Evolutionary conservation across 2,329 filamentous ascomycete genomes (phyloP).

Genomic region (Xylariales sp.): DNA sequence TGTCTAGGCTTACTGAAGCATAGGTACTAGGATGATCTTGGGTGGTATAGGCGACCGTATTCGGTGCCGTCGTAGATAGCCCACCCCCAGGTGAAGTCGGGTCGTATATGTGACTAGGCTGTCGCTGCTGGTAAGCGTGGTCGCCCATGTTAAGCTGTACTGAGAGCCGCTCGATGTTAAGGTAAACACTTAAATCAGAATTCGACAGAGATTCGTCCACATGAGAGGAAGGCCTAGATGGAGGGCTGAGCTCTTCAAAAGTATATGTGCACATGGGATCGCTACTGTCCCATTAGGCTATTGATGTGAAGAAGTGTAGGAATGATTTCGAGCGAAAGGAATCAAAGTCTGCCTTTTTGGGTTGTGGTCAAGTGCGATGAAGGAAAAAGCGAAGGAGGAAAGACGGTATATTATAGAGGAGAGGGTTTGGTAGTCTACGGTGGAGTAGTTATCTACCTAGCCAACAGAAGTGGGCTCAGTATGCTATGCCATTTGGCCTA

Average conservation of each 20-base stretch:
- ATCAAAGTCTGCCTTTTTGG: too few relatives aligned
- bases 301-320: constrained; percentile 4
- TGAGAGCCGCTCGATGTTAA: constrained; percentile 11
- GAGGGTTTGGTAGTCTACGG: constrained; percentile 14
- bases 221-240: constrained; percentile 15
- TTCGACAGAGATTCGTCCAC: constrained; percentile 10
- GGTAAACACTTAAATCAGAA: constrained; percentile 13
- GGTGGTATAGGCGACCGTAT: constrained; percentile 19
- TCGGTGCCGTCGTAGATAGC: constrained; percentile 17
- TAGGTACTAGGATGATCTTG: constrained; percentile 23
- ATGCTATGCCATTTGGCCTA: too few relatives aligned
- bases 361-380: constrained; percentile 14
- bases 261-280: constrained; percentile 21
- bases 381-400: constrained; percentile 14
- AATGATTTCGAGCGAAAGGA: constrained; percentile 4
- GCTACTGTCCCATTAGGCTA: constrained; percentile 9
- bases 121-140: constrained; percentile 17
- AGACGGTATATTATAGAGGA: constrained; percentile 21
- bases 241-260: constrained; percentile 14
- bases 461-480: constrained; percentile 15
- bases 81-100: constrained; percentile 16
- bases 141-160: constrained; percentile 22
- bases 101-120: constrained; percentile 19
- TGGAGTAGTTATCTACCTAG: constrained; percentile 13
- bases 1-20: constrained; percentile 22